These are phyloP conservation scores for Trichoderma sp. DNA, from an alignment of 2,329 filamentous ascomycete genomes.

Conservation along the genomic window DNA sequence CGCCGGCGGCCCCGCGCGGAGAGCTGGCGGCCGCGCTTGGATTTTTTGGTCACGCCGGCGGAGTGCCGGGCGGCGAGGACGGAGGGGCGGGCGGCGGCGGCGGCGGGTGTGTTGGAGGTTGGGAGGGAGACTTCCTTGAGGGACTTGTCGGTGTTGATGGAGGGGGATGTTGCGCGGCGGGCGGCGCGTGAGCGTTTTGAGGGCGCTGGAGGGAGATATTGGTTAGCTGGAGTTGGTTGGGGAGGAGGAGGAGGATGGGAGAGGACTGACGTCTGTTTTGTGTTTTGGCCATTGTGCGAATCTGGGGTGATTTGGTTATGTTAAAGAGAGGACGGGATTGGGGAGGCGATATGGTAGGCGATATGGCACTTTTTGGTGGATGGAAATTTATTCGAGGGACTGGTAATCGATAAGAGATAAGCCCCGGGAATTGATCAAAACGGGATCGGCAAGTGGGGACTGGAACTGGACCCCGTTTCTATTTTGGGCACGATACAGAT, in stretches of 20 bases:
- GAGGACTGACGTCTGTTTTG: slow-evolving; percentile 8
- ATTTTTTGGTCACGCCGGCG: slow-evolving; percentile 69
- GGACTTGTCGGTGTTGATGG: slow-evolving; percentile 72
- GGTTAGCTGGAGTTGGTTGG: background rate
- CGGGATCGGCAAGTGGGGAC: slow-evolving; percentile 14
- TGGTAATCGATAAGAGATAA: slow-evolving; percentile 20
- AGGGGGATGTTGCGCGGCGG: slow-evolving; percentile 69
- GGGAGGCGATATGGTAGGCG: background rate
- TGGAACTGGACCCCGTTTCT: background rate
- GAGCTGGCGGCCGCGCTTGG: slow-evolving; percentile 57
- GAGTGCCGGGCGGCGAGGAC: slow-evolving; percentile 68
- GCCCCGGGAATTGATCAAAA: background rate
- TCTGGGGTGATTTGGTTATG: background rate
- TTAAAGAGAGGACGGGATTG: background rate
- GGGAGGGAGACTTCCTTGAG: slow-evolving; percentile 62
- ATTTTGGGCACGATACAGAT: background rate
- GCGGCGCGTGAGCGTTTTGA: slow-evolving; percentile 75
- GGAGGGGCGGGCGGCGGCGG: slow-evolving; percentile 56
- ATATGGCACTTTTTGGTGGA: slow-evolving; percentile 8
- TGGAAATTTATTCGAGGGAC: slow-evolving; percentile 26
- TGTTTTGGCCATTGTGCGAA: slow-evolving; percentile 6
- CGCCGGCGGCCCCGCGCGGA: slow-evolving; percentile 59
- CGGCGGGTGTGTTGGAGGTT: slow-evolving; percentile 35
- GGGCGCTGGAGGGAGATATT: slow-evolving; percentile 48
- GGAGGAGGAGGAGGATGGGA: background rate